phyloP scores from a whole-genome alignment of 2,329 filamentous ascomycete species.

The Sporothrix luriei region DNA sequence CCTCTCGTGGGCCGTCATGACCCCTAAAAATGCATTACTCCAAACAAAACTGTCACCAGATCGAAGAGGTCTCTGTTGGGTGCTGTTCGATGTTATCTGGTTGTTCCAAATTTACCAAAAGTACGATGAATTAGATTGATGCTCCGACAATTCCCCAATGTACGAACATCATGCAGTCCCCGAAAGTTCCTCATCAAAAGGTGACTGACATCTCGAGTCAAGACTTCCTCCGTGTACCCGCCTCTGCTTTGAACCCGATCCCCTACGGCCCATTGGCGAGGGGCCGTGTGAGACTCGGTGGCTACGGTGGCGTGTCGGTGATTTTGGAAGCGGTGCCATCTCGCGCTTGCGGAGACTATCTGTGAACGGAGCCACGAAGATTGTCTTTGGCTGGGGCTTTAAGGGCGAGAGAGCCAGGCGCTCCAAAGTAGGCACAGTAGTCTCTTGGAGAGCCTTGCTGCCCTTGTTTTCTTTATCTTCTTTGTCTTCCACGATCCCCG shows the following conservation, averaged over 20 bases:
- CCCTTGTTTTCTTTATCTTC: no score
- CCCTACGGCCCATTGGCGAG: neutral
- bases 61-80: no score
- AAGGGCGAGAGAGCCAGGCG: neutral
- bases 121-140: no score
- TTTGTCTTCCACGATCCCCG: no score
- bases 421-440: neutral
- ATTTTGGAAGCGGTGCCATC: neutral
- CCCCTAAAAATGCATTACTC: no score
- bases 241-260: neutral
- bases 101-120: no score
- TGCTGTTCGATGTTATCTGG: no score
- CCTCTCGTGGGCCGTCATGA: no score
- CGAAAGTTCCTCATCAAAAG: neutral
- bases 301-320: neutral
- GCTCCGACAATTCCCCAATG: no score
- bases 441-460: neutral
- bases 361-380: conserved; percentile 31
- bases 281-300: neutral
- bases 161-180: no score
- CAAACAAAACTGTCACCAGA: no score
- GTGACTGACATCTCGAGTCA: neutral
- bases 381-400: neutral
- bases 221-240: conserved; percentile 18
- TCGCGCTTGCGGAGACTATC: conserved; percentile 34